A percentile compares a stretch with the other conserved stretches of the same genome.
Conservation (phyloP, 495 filamentous ascomycete species). For the Cudoniella acicularis region DNA sequence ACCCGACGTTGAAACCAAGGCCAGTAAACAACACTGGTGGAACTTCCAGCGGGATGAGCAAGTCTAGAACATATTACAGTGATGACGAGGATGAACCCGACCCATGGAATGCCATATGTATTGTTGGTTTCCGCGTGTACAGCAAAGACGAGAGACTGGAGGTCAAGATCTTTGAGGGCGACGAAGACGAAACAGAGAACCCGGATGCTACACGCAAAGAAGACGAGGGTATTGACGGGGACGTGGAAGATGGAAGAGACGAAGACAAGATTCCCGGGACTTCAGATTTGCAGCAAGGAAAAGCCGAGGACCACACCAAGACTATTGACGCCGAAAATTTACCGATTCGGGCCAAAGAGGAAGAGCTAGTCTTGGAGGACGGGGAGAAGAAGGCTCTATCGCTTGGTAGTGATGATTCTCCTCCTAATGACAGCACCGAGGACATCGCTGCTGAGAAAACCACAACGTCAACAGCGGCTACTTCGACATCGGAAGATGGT, state of each 20-base stretch:
- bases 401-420: background rate
- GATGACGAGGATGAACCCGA: conserved; percentile 49
- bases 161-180: conserved; percentile 16
- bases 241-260: conserved; percentile 6
- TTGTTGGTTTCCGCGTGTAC: conserved; percentile 26
- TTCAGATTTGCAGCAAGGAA: background rate
- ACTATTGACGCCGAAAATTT: background rate
- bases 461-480: too few species aligned
- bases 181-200: background rate
- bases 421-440: too few species aligned
- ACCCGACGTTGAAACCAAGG: conserved; percentile 14
- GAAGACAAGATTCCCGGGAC: background rate
- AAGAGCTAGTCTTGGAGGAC: background rate
- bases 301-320: background rate
- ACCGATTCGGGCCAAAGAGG: conserved; percentile 4
- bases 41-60: background rate
- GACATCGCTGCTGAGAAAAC: too few species aligned
- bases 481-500: too few species aligned
- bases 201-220: background rate
- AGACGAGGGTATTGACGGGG: conserved; percentile 3
- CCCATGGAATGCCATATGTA: conserved; percentile 27
- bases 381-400: conserved; percentile 5
- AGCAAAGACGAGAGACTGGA: conserved; percentile 19
- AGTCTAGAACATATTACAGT: conserved; percentile 4
- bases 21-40: background rate